Conservation (phyloP, 2,329 filamentous ascomycete genomes). For the Epichloe typhina region DNA sequence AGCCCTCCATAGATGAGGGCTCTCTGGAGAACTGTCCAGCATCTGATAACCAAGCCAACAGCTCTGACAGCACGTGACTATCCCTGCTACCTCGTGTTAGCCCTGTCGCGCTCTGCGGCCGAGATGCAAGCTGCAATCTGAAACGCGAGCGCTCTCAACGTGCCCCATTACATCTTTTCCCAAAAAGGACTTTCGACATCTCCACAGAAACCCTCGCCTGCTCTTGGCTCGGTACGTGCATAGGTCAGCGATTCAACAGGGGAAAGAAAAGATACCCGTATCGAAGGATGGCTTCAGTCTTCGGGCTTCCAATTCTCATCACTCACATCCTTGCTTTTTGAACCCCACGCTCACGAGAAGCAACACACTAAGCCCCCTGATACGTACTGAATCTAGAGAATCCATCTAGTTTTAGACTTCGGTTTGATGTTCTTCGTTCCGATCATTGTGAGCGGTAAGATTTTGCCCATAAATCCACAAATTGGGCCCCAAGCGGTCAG, state of each 20-base stretch:
- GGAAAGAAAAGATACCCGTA: background rate
- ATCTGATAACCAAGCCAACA: background rate
- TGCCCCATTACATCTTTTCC: background rate
- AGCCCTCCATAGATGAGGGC: background rate
- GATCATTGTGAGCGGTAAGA: background rate
- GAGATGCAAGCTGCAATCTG: constrained; percentile 3
- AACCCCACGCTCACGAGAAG: background rate
- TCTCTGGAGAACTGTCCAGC: background rate
- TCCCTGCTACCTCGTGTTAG: constrained; percentile 7
- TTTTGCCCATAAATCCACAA: background rate
- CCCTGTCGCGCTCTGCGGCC: constrained; percentile 4
- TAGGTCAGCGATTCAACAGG: background rate
- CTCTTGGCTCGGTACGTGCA: background rate
- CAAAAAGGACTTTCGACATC: background rate
- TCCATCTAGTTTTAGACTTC: background rate
- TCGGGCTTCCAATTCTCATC: background rate
- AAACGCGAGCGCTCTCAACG: background rate
- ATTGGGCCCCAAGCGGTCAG: background rate
- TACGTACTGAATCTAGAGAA: background rate
- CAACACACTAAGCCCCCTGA: background rate
- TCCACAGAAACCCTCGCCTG: background rate
- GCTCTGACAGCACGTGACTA: background rate
- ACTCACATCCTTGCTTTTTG: background rate
- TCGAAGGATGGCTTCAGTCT: background rate
- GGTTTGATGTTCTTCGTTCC: background rate